These are phyloP conservation scores for Salix koriyanagi DNA, from an alignment of 345 rosid species.

Conservation along the genomic window DNA sequence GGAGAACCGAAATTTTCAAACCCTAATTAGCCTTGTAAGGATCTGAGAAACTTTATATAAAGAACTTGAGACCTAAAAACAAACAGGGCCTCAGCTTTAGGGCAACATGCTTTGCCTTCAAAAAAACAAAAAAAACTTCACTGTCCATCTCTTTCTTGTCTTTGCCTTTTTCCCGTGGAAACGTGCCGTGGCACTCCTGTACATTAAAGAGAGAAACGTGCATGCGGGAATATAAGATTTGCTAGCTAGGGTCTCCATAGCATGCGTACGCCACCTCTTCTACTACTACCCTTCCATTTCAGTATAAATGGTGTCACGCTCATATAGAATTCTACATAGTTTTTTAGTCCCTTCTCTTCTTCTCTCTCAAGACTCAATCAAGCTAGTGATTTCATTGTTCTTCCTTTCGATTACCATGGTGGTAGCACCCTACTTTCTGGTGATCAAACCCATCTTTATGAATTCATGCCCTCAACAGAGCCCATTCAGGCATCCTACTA, in stretches of 20 bases:
- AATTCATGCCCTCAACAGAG: background rate
- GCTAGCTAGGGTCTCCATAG: background rate
- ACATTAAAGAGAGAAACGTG: slow-evolving; percentile 15
- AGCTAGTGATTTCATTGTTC: background rate
- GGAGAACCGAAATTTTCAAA: slow-evolving; percentile 9
- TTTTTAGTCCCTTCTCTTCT: background rate
- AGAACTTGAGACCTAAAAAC: background rate
- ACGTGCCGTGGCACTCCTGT: slow-evolving; percentile 18
- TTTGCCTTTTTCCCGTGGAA: slow-evolving; percentile 21
- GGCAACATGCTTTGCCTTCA: slow-evolving; percentile 35
- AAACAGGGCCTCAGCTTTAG: slow-evolving; percentile 22
- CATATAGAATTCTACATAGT: background rate
- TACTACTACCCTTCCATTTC: background rate
- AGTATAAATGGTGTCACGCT: background rate
- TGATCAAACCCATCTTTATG: background rate
- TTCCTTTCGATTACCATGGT: background rate
- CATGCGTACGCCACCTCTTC: slow-evolving; percentile 7
- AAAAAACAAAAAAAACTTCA: background rate
- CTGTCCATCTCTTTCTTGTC: background rate
- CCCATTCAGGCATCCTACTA: background rate
- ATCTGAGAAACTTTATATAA: background rate
- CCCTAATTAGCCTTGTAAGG: background rate
- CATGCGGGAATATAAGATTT: slow-evolving; percentile 40
- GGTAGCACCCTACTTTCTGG: background rate
- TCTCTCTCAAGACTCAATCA: background rate